Evolutionary conservation across 345 rosid genomes (phyloP).

Genomic region (Alliaria petiolata): DNA sequence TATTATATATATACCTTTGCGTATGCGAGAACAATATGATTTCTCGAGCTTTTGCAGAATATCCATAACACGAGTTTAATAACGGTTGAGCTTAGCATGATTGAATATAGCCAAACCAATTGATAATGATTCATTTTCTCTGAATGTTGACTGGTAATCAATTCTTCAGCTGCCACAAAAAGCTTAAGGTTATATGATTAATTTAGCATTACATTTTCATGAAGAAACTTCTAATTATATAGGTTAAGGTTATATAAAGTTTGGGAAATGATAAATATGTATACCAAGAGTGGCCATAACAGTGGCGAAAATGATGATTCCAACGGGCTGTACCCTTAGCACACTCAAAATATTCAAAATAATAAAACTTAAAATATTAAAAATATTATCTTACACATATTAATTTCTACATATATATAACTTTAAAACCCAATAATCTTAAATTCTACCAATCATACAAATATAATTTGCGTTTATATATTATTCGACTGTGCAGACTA

Average conservation of each 20-base stretch:
- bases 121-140: constrained; percentile 46
- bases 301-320: constrained; percentile 88
- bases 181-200: constrained; percentile 40
- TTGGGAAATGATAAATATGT: background rate
- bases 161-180: constrained; percentile 61
- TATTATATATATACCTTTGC: constrained; percentile 58
- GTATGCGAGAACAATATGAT: constrained; percentile 82
- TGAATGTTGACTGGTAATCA: constrained; percentile 42
- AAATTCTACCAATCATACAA: too few relatives aligned
- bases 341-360: too few relatives aligned
- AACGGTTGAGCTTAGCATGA: constrained; percentile 76
- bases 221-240: background rate
- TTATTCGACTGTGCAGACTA: too few relatives aligned
- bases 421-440: too few relatives aligned
- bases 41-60: constrained; percentile 75
- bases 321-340: constrained; percentile 92
- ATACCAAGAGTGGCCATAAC: constrained; percentile 95
- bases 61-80: constrained; percentile 81
- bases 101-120: constrained; percentile 62
- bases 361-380: too few relatives aligned
- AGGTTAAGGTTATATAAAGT: background rate
- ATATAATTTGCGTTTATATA: too few relatives aligned
- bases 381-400: too few relatives aligned
- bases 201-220: too few relatives aligned
- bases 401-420: too few relatives aligned